These are phyloP conservation scores for Dactylonectria estremocensis DNA, from an alignment of 2,329 filamentous ascomycete genomes.

Conservation along the genomic window DNA sequence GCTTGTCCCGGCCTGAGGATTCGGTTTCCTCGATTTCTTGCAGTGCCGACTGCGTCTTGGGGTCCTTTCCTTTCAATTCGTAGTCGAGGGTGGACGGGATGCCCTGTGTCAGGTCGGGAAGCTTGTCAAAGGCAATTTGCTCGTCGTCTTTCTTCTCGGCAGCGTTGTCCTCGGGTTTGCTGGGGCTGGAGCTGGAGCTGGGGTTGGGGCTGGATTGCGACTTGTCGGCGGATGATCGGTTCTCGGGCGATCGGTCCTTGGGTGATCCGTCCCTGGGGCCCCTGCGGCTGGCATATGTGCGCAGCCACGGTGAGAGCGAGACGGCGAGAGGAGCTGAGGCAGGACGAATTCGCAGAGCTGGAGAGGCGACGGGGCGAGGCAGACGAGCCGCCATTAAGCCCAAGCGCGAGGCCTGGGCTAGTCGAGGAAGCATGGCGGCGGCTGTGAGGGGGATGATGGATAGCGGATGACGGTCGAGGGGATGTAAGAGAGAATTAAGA, in stretches of 20 bases:
- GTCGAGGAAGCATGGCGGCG: conserved; percentile 58
- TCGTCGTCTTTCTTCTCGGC: conserved; percentile 50
- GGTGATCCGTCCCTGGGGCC: conserved; percentile 28
- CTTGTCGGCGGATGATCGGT: conserved; percentile 30
- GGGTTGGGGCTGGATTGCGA: conserved; percentile 37
- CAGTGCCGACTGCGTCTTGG: conserved; percentile 50
- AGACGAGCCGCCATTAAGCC: conserved; percentile 51
- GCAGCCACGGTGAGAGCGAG: conserved; percentile 51
- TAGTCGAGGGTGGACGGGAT: conserved; percentile 92
- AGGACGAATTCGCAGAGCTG: conserved; percentile 46
- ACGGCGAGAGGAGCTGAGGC: conserved; percentile 34
- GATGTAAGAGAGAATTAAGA: neutral
- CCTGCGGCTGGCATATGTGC: conserved; percentile 49
- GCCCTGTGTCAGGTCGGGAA: conserved; percentile 93
- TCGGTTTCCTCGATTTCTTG: conserved; percentile 57
- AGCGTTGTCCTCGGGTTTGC: conserved; percentile 43
- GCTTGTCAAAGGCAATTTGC: conserved; percentile 72
- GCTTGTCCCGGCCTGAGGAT: conserved; percentile 51
- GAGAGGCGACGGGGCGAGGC: conserved; percentile 45
- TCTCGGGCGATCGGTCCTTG: conserved; percentile 29
- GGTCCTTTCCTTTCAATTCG: conserved; percentile 71
- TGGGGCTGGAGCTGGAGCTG: conserved; percentile 3
- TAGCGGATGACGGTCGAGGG: neutral
- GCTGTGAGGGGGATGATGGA: conserved; percentile 8
- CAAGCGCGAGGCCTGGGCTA: conserved; percentile 53